phyloP scores from a whole-genome alignment of 208 protist species.

The Porcisia hertigi region DNA sequence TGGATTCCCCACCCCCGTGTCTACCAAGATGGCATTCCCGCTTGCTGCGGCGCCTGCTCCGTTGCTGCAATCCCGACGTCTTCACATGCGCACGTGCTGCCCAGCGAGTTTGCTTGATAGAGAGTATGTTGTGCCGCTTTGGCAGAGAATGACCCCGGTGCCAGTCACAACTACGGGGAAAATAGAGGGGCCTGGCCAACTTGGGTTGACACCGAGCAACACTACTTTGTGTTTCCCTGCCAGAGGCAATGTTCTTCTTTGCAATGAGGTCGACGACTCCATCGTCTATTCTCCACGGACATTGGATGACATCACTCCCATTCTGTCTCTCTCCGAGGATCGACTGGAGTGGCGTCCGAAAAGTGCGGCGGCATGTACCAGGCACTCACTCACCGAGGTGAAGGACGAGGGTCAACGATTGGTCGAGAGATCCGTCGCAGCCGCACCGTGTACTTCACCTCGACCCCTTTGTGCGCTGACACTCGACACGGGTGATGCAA shows the following conservation, averaged over 20 bases:
- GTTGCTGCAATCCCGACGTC: not conserved
- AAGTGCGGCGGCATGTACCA: not conserved
- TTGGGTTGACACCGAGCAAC: not conserved
- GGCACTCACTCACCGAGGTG: not conserved
- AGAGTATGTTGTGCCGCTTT: not conserved
- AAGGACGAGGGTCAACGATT: not conserved
- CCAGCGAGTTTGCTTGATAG: conserved; percentile 8
- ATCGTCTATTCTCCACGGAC: conserved; percentile 17
- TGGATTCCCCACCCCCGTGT: conserved; percentile 5
- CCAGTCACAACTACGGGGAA: not conserved
- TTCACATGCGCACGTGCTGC: not conserved
- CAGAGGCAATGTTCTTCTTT: not conserved
- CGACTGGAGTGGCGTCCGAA: not conserved
- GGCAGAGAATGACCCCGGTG: conserved; percentile 2
- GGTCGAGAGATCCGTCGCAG: no score
- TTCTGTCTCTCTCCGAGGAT: conserved; percentile 22
- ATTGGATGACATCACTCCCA: conserved; percentile 32
- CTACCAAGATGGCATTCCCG: not conserved
- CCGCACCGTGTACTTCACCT: not conserved
- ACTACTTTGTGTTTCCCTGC: not conserved
- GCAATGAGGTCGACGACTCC: conserved; percentile 16
- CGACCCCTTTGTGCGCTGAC: not conserved
- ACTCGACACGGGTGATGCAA: not conserved
- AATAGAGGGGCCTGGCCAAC: not conserved
- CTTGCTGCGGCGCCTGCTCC: not conserved